Evolutionary conservation across 1,284 basidiomycete genomes (phyloP), one percentile per base, ranked within the genome.

Genomic region (Ceraceosorus guamensis): DNA sequence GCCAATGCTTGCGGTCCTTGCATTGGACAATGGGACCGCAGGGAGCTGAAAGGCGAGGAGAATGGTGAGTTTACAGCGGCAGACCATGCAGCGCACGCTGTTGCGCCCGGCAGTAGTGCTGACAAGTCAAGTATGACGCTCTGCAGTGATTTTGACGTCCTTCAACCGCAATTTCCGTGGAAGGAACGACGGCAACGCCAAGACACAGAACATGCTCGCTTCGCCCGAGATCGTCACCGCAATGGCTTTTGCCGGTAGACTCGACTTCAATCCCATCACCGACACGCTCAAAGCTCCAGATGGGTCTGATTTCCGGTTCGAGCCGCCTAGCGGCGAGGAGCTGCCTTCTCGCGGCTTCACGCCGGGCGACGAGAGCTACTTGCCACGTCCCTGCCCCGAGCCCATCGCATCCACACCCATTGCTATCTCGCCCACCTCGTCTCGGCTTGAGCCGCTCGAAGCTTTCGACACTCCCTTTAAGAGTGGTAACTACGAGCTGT

Each of bases 1-100:
- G 93, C 95, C 11, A 99, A 99, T 77, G 95, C 95, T 1, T 98
- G 95, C 70, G 95, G 95, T 53, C 95, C 95, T 34, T 99, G 95
- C 77, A 98, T 98, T 68, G 95, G 95, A 43, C 95, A 97, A 79
- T 99, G 95, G 95, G 91, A 97, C 77, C 85, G 95, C 46, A 85
- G 87, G 55, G 91, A 92, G 64, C 85, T 87, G 71, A 84, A 89
- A 75, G 87, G 84, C 55, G 87, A 96, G 78, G 88, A 96, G 75
- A 98, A 98, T 75, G 89, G 88, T 87, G 61, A 30, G 18, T 46
- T n/a, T 14, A 16, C n/a, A 14, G 18, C 7, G 10, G 6, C 45
- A 6, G 45, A 24, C 6, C 6, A 6, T 7, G 45, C n/a, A 24
- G 45, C 45, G 45, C n/a, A 14, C 11, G 10, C n/a, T n/a, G n/a